These are phyloP conservation scores for Fragosphaeria purpurea DNA, from an alignment of 2,329 filamentous ascomycete species.

Conservation along the genomic window DNA sequence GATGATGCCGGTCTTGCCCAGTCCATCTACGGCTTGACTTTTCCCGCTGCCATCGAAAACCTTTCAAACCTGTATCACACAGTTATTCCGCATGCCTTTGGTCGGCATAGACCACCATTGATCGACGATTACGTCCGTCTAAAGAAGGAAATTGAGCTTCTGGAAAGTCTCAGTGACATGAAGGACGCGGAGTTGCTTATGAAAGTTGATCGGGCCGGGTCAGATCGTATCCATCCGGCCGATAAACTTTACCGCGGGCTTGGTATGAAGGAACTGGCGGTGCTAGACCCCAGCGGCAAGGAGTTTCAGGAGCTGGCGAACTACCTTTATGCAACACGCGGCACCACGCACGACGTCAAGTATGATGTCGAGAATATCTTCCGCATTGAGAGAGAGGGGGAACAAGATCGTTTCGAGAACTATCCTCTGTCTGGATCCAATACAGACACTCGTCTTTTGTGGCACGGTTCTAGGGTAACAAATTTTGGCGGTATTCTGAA, in stretches of 20 bases:
- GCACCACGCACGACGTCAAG: constrained; percentile 51
- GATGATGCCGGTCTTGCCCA: constrained; percentile 38
- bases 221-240: constrained; percentile 48
- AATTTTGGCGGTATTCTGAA: constrained; percentile 83
- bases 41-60: constrained; percentile 39
- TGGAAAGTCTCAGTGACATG: constrained; percentile 78
- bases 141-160: constrained; percentile 67
- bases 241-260: constrained; percentile 66
- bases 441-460: constrained; percentile 63
- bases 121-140: constrained; percentile 48
- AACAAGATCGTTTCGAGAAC: constrained; percentile 58
- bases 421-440: constrained; percentile 37
- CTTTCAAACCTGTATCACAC: constrained; percentile 74
- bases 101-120: constrained; percentile 60
- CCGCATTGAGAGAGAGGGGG: constrained; percentile 67
- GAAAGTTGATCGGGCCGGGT: constrained; percentile 48
- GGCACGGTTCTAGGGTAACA: constrained; percentile 76
- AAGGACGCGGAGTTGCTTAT: constrained; percentile 71
- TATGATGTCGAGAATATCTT: constrained; percentile 67
- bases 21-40: constrained; percentile 29
- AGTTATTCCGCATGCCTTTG: constrained; percentile 72
- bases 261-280: constrained; percentile 65
- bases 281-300: constrained; percentile 43
- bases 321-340: constrained; percentile 59
- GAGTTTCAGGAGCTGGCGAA: constrained; percentile 57